Conservation (phyloP, 345 rosid species). For the Geranium brycei region DNA sequence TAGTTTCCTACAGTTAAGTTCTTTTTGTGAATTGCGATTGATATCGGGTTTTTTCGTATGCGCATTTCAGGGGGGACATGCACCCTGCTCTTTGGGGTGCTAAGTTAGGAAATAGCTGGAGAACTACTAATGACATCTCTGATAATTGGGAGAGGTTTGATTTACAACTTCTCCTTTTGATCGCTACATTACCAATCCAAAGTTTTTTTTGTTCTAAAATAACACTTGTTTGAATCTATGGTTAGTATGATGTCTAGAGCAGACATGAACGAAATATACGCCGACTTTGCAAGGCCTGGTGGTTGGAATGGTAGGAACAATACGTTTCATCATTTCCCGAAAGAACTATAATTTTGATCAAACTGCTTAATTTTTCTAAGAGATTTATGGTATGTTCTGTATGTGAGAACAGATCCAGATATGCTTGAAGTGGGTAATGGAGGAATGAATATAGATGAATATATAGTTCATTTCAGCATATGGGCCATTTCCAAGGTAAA, state of each 20-base stretch:
- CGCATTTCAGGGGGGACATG: constrained; percentile 20
- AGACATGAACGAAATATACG: constrained; percentile 29
- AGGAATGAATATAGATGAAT: constrained; percentile 20
- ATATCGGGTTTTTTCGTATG: background rate
- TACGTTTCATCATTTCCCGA: background rate
- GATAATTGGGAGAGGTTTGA: constrained; percentile 33
- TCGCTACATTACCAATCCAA: background rate
- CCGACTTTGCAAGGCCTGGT: constrained; percentile 42
- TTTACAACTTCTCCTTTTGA: background rate
- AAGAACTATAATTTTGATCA: background rate
- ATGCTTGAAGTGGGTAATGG: constrained; percentile 35
- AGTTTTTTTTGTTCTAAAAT: background rate
- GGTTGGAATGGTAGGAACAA: constrained; percentile 36
- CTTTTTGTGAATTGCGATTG: background rate
- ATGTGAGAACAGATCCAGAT: constrained; percentile 17
- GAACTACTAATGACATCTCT: constrained; percentile 39
- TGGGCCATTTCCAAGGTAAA: constrained; percentile 23
- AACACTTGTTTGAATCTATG: background rate
- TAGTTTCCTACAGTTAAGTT: background rate
- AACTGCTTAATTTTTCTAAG: background rate
- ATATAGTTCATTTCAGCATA: constrained; percentile 24
- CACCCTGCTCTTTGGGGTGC: constrained; percentile 41
- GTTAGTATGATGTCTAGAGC: constrained; percentile 27
- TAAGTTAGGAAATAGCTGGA: constrained; percentile 41
- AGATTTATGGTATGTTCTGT: background rate